These are phyloP conservation scores for Capsicum baccatum DNA, from an alignment of 257 asterid genomes.

Conservation along the genomic window DNA sequence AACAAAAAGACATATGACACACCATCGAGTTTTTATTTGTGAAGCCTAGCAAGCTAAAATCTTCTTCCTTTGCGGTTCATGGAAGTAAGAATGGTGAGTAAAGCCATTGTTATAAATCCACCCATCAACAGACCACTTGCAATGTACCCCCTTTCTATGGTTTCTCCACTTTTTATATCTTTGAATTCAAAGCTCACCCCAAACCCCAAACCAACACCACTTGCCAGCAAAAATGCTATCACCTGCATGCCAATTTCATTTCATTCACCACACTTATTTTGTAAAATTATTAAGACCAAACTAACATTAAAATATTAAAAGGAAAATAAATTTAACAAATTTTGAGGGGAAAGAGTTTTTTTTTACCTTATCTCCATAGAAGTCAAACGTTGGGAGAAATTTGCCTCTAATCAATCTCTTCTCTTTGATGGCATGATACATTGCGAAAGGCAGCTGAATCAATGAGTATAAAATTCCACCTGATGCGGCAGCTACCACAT, in stretches of 20 bases:
- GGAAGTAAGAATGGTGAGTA: constrained; percentile 19
- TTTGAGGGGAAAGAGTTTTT: neutral
- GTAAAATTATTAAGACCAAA: neutral
- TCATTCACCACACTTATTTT: neutral
- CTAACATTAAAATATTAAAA: neutral
- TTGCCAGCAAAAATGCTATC: constrained; percentile 4
- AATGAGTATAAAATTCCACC: neutral
- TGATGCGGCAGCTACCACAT: neutral
- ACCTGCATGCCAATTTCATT: constrained; percentile 19
- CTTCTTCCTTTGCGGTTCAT: constrained; percentile 5
- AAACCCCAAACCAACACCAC: constrained; percentile 24
- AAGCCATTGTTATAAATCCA: constrained; percentile 16
- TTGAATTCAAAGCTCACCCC: neutral
- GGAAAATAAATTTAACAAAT: neutral
- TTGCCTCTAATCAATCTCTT: constrained; percentile 5
- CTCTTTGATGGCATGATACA: neutral
- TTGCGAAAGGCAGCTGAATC: neutral
- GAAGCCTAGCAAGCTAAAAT: neutral
- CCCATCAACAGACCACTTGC: neutral
- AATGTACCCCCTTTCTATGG: constrained; percentile 12
- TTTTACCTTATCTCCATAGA: neutral
- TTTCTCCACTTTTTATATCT: neutral
- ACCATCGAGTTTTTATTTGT: neutral
- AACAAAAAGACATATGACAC: neutral
- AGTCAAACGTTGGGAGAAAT: constrained; percentile 17